Conservation (phyloP, 1,284 basidiomycete species). For the Pholiota adiposa region DNA sequence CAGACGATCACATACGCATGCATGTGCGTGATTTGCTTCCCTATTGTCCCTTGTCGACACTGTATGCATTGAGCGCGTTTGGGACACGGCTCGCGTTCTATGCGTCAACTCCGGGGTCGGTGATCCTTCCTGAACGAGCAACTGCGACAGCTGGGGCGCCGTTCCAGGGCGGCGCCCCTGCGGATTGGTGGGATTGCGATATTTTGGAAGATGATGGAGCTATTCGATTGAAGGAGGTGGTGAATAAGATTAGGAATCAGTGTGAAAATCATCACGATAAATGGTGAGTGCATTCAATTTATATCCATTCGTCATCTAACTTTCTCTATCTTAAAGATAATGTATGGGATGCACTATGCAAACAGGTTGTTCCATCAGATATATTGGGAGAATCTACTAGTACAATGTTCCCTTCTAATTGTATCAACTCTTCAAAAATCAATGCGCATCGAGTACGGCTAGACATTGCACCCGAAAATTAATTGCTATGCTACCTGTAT, state of each 20-base stretch:
- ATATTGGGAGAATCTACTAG: too few relatives aligned
- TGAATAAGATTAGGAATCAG: constrained; percentile 23
- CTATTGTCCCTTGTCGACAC: constrained; percentile 17
- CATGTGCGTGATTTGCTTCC: constrained; percentile 23
- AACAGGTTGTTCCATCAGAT: too few relatives aligned
- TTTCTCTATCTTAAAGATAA: too few relatives aligned
- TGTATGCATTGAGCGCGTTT: constrained; percentile 22
- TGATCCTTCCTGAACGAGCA: constrained; percentile 13
- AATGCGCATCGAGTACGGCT: too few relatives aligned
- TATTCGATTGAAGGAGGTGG: constrained; percentile 22
- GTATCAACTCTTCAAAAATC: too few relatives aligned
- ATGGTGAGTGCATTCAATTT: constrained; percentile 1
- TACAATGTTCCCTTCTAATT: too few relatives aligned
- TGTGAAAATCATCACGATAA: constrained; percentile 18
- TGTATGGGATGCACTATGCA: too few relatives aligned
- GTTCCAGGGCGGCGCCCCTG: constrained; percentile 14
- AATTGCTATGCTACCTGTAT: too few relatives aligned
- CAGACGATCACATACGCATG: constrained; percentile 22
- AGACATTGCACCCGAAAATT: too few relatives aligned
- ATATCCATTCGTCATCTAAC: too few relatives aligned
- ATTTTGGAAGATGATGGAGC: constrained; percentile 24
- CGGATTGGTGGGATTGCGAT: constrained; percentile 25
- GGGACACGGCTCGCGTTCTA: constrained; percentile 24
- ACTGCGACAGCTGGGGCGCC: not conserved
- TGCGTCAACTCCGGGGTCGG: constrained; percentile 10